Evolutionary conservation across 176 grass and related monocot genomes (phyloP).

Genomic region (Ampelocalamus luodianensis): DNA sequence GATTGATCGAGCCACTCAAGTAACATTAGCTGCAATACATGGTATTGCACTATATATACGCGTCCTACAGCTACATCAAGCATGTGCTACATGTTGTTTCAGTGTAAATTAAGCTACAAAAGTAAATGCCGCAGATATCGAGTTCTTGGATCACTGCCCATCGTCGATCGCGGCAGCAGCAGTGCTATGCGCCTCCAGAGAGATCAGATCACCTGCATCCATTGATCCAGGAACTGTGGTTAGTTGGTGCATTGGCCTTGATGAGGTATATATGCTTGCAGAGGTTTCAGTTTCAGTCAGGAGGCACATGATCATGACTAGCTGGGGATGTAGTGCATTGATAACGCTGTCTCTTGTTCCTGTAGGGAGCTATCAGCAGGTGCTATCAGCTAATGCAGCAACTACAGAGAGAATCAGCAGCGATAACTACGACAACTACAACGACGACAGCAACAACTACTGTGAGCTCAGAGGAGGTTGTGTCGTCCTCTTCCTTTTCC

Average conservation of each 20-base stretch:
- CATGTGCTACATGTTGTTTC: neutral
- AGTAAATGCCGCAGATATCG: slow-evolving; percentile 42
- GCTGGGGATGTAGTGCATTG: neutral
- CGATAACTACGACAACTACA: neutral
- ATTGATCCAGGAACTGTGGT: slow-evolving; percentile 37
- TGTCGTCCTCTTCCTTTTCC: slow-evolving; percentile 26
- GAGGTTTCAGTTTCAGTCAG: neutral
- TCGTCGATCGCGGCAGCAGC: slow-evolving; percentile 63
- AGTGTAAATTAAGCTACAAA: neutral
- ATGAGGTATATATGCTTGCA: slow-evolving; percentile 43
- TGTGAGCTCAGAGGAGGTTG: slow-evolving; percentile 28
- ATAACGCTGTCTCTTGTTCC: neutral
- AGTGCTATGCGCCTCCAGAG: slow-evolving; percentile 56
- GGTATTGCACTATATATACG: slow-evolving; percentile 23
- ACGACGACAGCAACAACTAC: neutral
- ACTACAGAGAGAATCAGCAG: slow-evolving; percentile 31
- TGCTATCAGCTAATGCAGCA: slow-evolving; percentile 56
- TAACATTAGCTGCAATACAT: slow-evolving; percentile 51
- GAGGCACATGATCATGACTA: neutral
- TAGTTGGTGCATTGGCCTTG: slow-evolving; percentile 61
- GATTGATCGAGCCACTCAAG: slow-evolving; percentile 46
- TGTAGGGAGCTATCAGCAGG: slow-evolving; percentile 52
- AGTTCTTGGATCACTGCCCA: slow-evolving; percentile 52
- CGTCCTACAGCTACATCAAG: neutral
- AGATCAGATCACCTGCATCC: slow-evolving; percentile 44